A percentile compares a stretch with the other conserved stretches of the same genome.
phyloP scores from a whole-genome alignment of 257 asterid species.

The Nicotiana tabacum region DNA sequence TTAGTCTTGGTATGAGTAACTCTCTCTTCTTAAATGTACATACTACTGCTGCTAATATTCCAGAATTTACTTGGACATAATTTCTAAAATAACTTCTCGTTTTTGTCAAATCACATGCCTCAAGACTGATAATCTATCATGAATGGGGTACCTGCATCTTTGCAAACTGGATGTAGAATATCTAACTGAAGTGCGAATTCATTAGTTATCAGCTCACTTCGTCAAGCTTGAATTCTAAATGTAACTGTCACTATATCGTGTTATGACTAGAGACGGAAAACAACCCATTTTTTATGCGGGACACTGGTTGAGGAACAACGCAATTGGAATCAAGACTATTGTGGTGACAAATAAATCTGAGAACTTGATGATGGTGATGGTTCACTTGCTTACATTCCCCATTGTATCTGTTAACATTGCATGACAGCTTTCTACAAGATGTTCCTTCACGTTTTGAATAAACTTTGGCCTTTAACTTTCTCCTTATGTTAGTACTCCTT shows the following conservation, averaged over 20 bases:
- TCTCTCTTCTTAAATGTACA: no score
- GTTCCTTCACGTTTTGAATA: neutral
- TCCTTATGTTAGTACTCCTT: no score
- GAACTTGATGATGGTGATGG: slow-evolving; percentile 66
- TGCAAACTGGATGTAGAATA: neutral
- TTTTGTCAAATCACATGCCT: neutral
- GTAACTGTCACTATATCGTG: neutral
- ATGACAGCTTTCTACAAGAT: neutral
- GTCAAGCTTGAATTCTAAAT: neutral
- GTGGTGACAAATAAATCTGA: slow-evolving; percentile 88
- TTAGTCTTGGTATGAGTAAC: slow-evolving; percentile 16
- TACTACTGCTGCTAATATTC: neutral
- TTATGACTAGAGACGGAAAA: slow-evolving; percentile 61
- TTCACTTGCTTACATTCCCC: slow-evolving; percentile 42
- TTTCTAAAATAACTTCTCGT: no score
- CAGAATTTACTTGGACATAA: no score
- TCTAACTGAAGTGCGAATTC: neutral
- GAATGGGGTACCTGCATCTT: neutral
- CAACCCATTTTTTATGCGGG: slow-evolving; percentile 80
- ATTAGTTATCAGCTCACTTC: neutral
- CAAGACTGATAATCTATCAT: neutral
- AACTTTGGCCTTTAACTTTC: no score
- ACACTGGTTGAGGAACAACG: slow-evolving; percentile 82
- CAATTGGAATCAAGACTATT: slow-evolving; percentile 57
- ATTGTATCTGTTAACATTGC: neutral